These are phyloP conservation scores for Beauveria caledonica DNA, from an alignment of 2,329 filamentous ascomycete species.

Conservation along the genomic window DNA sequence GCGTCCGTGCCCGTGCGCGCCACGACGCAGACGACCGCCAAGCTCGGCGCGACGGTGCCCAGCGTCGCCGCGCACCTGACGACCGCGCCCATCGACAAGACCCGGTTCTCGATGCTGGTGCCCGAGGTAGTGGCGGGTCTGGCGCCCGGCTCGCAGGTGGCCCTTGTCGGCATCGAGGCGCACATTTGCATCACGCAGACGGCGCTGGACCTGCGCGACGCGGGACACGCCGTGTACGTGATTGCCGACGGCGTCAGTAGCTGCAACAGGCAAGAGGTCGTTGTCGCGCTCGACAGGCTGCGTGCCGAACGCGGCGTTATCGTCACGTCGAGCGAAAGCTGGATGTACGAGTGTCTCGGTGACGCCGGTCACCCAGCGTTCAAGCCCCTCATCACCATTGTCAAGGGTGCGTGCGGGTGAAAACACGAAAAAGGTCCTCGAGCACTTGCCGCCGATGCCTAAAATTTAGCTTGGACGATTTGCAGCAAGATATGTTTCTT, in stretches of 20 bases:
- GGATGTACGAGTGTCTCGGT: constrained; percentile 81
- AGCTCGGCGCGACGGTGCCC: constrained; percentile 71
- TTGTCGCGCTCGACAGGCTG: constrained; percentile 68
- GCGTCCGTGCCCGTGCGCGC: constrained; percentile 72
- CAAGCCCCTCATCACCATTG: constrained; percentile 60
- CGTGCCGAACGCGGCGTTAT: constrained; percentile 60
- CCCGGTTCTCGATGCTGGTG: constrained; percentile 79
- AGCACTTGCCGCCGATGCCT: constrained; percentile 50
- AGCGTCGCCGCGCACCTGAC: constrained; percentile 54
- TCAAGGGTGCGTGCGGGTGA: constrained; percentile 69
- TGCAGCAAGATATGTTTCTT: background rate
- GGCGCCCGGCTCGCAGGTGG: constrained; percentile 45
- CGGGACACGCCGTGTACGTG: constrained; percentile 76
- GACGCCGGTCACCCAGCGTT: constrained; percentile 71
- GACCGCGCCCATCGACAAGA: constrained; percentile 68
- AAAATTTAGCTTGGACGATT: constrained; percentile 38
- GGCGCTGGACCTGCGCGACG: constrained; percentile 66
- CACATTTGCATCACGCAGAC: constrained; percentile 97
- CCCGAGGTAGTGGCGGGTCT: constrained; percentile 48
- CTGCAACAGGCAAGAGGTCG: constrained; percentile 75
- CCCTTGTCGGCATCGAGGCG: constrained; percentile 83
- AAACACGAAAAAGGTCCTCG: constrained; percentile 62
- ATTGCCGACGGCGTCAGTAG: constrained; percentile 85
- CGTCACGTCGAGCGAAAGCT: constrained; percentile 82
- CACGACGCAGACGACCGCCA: constrained; percentile 74